Conservation (phyloP, 2,329 filamentous ascomycete species). For the Colletotrichum phormii region DNA sequence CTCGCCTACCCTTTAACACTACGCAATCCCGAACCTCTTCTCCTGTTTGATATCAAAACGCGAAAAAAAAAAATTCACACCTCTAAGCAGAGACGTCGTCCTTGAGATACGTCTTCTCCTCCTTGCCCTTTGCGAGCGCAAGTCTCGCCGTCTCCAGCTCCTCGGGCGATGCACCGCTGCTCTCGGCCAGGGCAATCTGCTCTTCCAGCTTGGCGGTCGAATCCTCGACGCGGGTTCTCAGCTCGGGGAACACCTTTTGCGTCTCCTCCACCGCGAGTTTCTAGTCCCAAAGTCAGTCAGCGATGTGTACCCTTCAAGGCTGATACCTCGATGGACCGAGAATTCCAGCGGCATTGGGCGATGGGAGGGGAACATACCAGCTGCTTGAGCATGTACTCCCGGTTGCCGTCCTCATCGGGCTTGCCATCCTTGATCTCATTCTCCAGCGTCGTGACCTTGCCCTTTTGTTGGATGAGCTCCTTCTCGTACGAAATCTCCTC, state of each 20-base stretch:
- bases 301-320: not conserved
- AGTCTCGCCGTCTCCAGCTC: slow-evolving; percentile 69
- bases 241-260: slow-evolving; percentile 79
- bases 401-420: slow-evolving; percentile 76
- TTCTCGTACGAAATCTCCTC: slow-evolving; percentile 92
- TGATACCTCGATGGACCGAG: not conserved
- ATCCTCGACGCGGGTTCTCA: slow-evolving; percentile 77
- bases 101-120: slow-evolving; percentile 39
- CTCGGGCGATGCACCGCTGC: slow-evolving; percentile 55
- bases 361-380: slow-evolving; percentile 68
- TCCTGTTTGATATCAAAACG: not conserved
- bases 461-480: slow-evolving; percentile 81
- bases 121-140: slow-evolving; percentile 62
- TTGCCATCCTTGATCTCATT: slow-evolving; percentile 64
- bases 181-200: slow-evolving; percentile 74
- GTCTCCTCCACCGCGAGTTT: slow-evolving; percentile 88
- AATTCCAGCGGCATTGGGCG: not conserved
- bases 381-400: slow-evolving; percentile 83
- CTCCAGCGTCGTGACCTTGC: slow-evolving; percentile 76
- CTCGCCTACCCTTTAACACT: slow-evolving; percentile 6
- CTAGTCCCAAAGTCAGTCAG: slow-evolving; percentile 56
- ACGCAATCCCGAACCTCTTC: slow-evolving; percentile 2
- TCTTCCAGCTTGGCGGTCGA: slow-evolving; percentile 81
- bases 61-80: not conserved
- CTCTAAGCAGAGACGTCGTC: slow-evolving; percentile 5